These are phyloP conservation scores for Maudiozyma serrabonitensis DNA, from an alignment of 805 yeast species.

Conservation along the genomic window DNA sequence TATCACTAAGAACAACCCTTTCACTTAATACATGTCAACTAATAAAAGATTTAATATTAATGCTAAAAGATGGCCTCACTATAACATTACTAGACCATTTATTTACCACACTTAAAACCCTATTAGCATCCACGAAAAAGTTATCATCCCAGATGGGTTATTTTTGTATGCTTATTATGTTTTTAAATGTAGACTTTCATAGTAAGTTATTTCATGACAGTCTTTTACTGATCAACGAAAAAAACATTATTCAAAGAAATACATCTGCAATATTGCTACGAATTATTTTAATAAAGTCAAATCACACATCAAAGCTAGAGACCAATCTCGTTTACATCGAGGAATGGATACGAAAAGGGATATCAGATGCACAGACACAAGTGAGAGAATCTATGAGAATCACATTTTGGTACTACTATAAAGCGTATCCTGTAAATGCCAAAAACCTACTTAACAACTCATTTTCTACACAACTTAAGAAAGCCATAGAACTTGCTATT, in stretches of 20 bases:
- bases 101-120: constrained; percentile 25
- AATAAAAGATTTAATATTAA: constrained; percentile 48
- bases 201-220: constrained; percentile 43
- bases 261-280: constrained; percentile 65
- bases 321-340: constrained; percentile 30
- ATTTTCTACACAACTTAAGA: constrained; percentile 29
- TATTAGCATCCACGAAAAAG: constrained; percentile 33
- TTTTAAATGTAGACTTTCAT: constrained; percentile 46
- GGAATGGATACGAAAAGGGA: constrained; percentile 46
- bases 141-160: constrained; percentile 30
- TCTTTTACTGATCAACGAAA: constrained; percentile 48
- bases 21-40: constrained; percentile 67
- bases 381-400: constrained; percentile 70
- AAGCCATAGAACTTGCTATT: constrained; percentile 52
- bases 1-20: constrained; percentile 77
- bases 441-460: constrained; percentile 29
- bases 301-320: constrained; percentile 30
- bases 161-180: constrained; percentile 38
- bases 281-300: constrained; percentile 46
- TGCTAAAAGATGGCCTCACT: constrained; percentile 22
- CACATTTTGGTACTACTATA: constrained; percentile 62
- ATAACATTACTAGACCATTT: constrained; percentile 27
- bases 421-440: constrained; percentile 44
- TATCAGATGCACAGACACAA: constrained; percentile 69
- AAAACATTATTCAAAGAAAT: constrained; percentile 59